Percentiles rank a stretch among this genome's conserved stretches.
Conservation (phyloP, 2,329 filamentous ascomycete species). For the Parastagonospora nodorum region DNA sequence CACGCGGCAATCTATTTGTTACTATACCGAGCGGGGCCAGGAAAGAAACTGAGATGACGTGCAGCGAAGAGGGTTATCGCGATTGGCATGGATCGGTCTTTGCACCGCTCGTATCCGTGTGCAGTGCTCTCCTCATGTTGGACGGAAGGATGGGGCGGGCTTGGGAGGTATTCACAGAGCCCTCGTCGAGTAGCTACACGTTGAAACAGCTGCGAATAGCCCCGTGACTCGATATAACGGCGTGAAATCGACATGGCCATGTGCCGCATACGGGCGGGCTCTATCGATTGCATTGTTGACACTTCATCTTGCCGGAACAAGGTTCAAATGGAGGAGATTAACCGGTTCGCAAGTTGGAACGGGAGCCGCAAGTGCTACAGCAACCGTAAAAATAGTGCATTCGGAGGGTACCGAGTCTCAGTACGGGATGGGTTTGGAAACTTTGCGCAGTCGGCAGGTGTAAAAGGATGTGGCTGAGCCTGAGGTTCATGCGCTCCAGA, state of each 20-base stretch:
- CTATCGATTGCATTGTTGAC: too few relatives aligned
- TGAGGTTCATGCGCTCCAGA: conserved; percentile 7
- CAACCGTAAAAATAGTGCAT: neutral
- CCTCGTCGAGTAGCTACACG: too few relatives aligned
- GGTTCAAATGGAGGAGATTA: neutral
- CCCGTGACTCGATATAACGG: too few relatives aligned
- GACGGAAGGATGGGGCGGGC: too few relatives aligned
- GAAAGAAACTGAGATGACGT: neutral
- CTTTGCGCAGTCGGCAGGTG: neutral
- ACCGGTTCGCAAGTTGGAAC: conserved; percentile 1
- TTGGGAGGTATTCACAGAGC: too few relatives aligned
- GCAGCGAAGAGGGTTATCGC: neutral
- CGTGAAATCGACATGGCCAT: too few relatives aligned
- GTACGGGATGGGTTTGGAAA: conserved; percentile 1
- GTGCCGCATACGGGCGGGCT: too few relatives aligned
- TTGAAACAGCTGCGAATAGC: too few relatives aligned
- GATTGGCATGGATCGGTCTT: neutral
- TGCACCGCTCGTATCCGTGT: neutral
- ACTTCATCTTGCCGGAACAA: too few relatives aligned
- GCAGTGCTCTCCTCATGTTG: too few relatives aligned
- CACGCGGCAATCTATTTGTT: conserved; percentile 1
- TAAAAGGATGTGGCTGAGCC: conserved; percentile 15
- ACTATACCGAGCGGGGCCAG: neutral
- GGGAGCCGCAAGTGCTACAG: neutral
- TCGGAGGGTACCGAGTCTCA: neutral